phyloP scores from a whole-genome alignment of 352 stramenopile genomes.

The Pythium sukuiense region DNA sequence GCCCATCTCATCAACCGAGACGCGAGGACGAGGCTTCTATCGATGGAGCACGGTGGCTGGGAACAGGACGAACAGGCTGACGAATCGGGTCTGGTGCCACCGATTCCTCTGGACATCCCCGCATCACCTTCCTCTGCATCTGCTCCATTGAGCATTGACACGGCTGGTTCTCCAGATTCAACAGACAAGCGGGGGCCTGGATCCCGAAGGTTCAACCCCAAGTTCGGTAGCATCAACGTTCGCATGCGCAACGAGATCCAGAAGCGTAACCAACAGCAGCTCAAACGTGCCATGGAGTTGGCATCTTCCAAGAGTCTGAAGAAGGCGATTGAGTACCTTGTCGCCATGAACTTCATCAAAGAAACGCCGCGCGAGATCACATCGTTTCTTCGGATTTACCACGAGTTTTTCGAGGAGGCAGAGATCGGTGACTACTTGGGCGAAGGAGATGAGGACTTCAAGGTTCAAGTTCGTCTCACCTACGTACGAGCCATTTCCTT shows the following conservation, averaged over 20 bases:
- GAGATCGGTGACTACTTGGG: slow-evolving; percentile 96
- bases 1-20: slow-evolving; percentile 85
- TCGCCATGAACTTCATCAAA: slow-evolving; percentile 87
- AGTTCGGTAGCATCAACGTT: slow-evolving; percentile 57
- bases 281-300: slow-evolving; percentile 83
- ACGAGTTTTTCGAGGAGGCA: slow-evolving; percentile 89
- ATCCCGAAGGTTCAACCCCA: slow-evolving; percentile 17
- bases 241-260: slow-evolving; percentile 84
- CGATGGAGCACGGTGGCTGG: slow-evolving; percentile 85
- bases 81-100: background rate
- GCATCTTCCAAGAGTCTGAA: slow-evolving; percentile 81
- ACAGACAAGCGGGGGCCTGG: background rate
- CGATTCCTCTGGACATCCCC: background rate
- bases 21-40: slow-evolving; percentile 68
- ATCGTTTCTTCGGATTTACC: slow-evolving; percentile 94
- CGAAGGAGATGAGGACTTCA: slow-evolving; percentile 89
- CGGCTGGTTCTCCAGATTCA: slow-evolving; percentile 6
- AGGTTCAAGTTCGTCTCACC: slow-evolving; percentile 92
- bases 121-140: background rate
- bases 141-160: background rate
- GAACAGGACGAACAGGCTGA: slow-evolving; percentile 69
- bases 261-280: slow-evolving; percentile 76
- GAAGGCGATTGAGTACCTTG: slow-evolving; percentile 83
- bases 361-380: slow-evolving; percentile 89
- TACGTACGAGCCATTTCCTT: slow-evolving; percentile 97